A percentile compares a stretch with the other conserved stretches of the same genome.
Evolutionary conservation across 1,284 basidiomycete genomes (phyloP).

Genomic region (Hemileia vastatrix): DNA sequence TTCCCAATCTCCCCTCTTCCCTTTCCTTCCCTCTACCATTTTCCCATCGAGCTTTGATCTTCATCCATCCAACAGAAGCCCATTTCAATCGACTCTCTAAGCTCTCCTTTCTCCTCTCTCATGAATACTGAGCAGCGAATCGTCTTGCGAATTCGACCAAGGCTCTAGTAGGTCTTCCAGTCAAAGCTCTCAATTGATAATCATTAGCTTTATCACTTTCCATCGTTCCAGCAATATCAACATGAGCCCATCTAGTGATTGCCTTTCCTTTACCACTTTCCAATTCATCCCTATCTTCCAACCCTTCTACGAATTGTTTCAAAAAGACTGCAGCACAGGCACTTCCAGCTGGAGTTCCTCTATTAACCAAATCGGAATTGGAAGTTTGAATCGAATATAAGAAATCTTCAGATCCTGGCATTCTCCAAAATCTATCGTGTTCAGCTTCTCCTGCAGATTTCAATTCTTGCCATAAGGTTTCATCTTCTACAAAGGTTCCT

Average conservation of each 20-base stretch:
- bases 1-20: too few relatives aligned
- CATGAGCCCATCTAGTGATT: conserved; percentile 62
- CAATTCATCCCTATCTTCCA: conserved; percentile 51
- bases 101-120: too few relatives aligned
- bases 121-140: conserved; percentile 27
- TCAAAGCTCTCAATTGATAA: conserved; percentile 69
- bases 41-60: too few relatives aligned
- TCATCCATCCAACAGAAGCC: too few relatives aligned
- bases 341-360: conserved; percentile 61
- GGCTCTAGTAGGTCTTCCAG: conserved; percentile 64
- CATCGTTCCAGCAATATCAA: conserved; percentile 78
- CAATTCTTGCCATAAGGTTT: conserved; percentile 56
- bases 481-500: conserved; percentile 61
- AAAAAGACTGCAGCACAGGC: conserved; percentile 80
- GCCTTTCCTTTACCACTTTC: conserved; percentile 28
- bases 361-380: conserved; percentile 74
- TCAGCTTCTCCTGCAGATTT: conserved; percentile 61
- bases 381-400: conserved; percentile 63
- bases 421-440: conserved; percentile 52
- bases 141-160: conserved; percentile 46
- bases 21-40: too few relatives aligned
- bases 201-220: conserved; percentile 49
- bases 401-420: conserved; percentile 61
- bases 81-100: conserved; percentile 49
- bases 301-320: conserved; percentile 54